Conservation (phyloP, 805 yeast species). For the Ogataea polymorpha region DNA sequence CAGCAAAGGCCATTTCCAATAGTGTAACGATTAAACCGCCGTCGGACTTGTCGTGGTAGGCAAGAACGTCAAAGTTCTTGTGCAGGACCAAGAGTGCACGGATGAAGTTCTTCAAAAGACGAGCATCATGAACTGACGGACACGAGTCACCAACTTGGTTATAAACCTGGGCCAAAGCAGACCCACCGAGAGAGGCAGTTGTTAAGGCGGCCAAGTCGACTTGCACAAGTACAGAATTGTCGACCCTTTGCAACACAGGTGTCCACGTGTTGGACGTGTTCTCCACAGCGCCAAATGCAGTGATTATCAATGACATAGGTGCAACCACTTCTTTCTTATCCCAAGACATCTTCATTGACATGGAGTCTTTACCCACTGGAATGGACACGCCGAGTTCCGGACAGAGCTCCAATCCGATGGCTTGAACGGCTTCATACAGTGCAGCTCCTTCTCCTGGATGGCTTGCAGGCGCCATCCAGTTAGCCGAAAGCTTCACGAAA, state of each 20-base stretch:
- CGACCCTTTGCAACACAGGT: slow-evolving; percentile 60
- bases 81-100: slow-evolving; percentile 71
- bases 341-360: slow-evolving; percentile 99
- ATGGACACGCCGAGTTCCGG: slow-evolving; percentile 88
- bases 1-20: slow-evolving; percentile 96
- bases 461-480: slow-evolving; percentile 98
- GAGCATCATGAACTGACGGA: slow-evolving; percentile 77
- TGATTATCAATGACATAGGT: slow-evolving; percentile 87
- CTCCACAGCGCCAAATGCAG: slow-evolving; percentile 86
- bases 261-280: slow-evolving; percentile 94
- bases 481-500: slow-evolving; percentile 84
- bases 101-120: slow-evolving; percentile 65
- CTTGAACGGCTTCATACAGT: slow-evolving; percentile 94
- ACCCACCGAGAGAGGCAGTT: slow-evolving; percentile 75
- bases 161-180: slow-evolving; percentile 93
- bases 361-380: slow-evolving; percentile 98
- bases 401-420: slow-evolving; percentile 90
- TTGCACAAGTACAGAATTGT: slow-evolving; percentile 61
- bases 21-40: slow-evolving; percentile 90
- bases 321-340: slow-evolving; percentile 86
- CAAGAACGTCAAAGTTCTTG: slow-evolving; percentile 58
- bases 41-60: slow-evolving; percentile 95
- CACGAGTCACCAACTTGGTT: slow-evolving; percentile 77
- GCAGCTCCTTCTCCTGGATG: slow-evolving; percentile 95
- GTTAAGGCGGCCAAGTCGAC: slow-evolving; percentile 70